Conservation (phyloP, 306 rosid genomes). For the Prunus mume region DNA sequence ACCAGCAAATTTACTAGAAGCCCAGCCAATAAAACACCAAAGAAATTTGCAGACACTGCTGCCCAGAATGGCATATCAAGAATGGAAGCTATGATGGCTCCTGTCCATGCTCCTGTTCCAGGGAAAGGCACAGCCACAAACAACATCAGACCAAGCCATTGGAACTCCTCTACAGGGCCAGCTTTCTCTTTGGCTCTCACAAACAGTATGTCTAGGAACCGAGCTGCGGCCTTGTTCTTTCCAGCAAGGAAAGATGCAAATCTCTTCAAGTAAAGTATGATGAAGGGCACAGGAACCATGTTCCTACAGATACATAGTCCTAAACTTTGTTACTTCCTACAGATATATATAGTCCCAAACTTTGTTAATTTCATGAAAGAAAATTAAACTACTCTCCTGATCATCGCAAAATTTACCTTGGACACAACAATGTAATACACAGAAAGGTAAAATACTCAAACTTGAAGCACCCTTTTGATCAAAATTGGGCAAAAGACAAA, state of each 20-base stretch:
- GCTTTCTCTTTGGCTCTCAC: constrained; percentile 82
- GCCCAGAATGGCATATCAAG: constrained; percentile 96
- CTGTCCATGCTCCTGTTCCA: constrained; percentile 96
- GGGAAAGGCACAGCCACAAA: constrained; percentile 98
- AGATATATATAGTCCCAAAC: neutral
- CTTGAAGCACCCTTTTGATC: neutral
- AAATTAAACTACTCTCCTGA: neutral
- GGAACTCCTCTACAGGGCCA: constrained; percentile 92
- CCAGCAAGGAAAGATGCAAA: constrained; percentile 73
- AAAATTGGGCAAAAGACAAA: neutral
- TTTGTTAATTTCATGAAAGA: neutral
- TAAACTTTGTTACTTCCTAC: constrained; percentile 16
- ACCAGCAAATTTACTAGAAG: constrained; percentile 82
- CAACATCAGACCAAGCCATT: constrained; percentile 94
- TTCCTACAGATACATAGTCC: constrained; percentile 52
- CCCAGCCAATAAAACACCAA: constrained; percentile 85
- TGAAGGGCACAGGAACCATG: constrained; percentile 91
- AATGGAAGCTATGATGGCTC: constrained; percentile 82
- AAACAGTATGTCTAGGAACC: constrained; percentile 59
- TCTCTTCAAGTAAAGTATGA: constrained; percentile 70
- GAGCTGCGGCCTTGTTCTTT: constrained; percentile 54
- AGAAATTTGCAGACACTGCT: constrained; percentile 75
- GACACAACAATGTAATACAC: neutral
- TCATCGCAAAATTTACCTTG: neutral
- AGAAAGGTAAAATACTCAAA: neutral